These are phyloP conservation scores for Xerocomellus intermedius DNA, from an alignment of 768 basidiomycete genomes.

Conservation along the genomic window DNA sequence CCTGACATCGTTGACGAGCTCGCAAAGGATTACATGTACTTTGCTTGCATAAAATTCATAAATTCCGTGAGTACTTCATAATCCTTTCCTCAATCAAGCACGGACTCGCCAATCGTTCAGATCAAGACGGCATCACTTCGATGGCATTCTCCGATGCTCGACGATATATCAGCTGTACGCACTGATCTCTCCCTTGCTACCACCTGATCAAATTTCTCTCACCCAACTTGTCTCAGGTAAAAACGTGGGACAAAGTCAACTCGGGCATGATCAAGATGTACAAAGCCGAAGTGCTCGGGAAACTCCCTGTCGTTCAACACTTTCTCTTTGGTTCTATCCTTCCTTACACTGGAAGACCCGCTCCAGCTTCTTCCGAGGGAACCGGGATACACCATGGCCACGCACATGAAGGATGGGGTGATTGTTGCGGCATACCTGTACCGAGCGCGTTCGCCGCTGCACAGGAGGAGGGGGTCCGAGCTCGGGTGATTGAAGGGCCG, in stretches of 20 bases:
- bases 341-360: slow-evolving; percentile 59
- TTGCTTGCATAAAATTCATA: slow-evolving; percentile 93
- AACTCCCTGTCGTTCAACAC: slow-evolving; percentile 95
- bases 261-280: slow-evolving; percentile 98
- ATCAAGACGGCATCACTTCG: slow-evolving; percentile 93
- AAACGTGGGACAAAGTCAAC: slow-evolving; percentile 97
- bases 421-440: slow-evolving; percentile 89
- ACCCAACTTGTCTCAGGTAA: slow-evolving; percentile 45
- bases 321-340: slow-evolving; percentile 89
- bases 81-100: not conserved
- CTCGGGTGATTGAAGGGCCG: slow-evolving; percentile 49
- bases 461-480: slow-evolving; percentile 38
- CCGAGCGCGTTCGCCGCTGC: slow-evolving; percentile 82
- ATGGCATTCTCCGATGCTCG: slow-evolving; percentile 99
- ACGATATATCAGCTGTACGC: slow-evolving; percentile 86
- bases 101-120: slow-evolving; percentile 36
- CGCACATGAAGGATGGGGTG: slow-evolving; percentile 69
- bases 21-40: slow-evolving; percentile 92
- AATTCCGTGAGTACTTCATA: slow-evolving; percentile 64
- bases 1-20: slow-evolving; percentile 90
- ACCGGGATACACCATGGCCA: slow-evolving; percentile 21
- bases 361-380: slow-evolving; percentile 29
- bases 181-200: not conserved
- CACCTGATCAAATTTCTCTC: not conserved
- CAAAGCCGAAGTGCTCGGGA: slow-evolving; percentile 88